phyloP scores from a whole-genome alignment of 2,329 filamentous ascomycete genomes.

The Phyllosticta capitalensis region DNA sequence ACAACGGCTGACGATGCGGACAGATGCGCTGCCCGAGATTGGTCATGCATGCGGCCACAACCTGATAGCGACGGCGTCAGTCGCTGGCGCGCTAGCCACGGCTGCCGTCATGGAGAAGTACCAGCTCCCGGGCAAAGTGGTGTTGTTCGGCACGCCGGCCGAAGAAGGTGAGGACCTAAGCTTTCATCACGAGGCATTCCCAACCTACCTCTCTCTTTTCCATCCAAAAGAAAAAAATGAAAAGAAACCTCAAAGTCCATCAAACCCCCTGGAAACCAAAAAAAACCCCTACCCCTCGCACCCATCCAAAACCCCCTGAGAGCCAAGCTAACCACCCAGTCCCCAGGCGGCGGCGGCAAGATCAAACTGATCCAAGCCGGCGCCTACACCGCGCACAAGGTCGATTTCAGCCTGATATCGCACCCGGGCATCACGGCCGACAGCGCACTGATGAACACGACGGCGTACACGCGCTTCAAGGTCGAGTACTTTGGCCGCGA shows the following conservation, averaged over 20 bases:
- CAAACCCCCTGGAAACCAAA: background rate
- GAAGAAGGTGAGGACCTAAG: conserved; percentile 25
- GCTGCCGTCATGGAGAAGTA: conserved; percentile 21
- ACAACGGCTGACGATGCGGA: background rate
- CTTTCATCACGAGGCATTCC: background rate
- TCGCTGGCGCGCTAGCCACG: conserved; percentile 31
- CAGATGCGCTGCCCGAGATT: conserved; percentile 32
- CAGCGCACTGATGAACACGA: conserved; percentile 42
- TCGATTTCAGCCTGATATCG: conserved; percentile 19
- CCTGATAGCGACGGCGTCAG: conserved; percentile 32
- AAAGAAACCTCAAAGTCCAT: background rate
- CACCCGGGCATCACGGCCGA: conserved; percentile 31
- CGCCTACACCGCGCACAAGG: conserved; percentile 27
- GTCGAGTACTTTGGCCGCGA: conserved; percentile 41
- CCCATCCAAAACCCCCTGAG: no score
- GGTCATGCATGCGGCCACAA: conserved; percentile 40
- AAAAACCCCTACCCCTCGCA: no score
- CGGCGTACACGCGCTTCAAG: conserved; percentile 41
- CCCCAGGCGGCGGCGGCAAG: conserved; percentile 37
- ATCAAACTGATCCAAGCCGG: conserved; percentile 36
- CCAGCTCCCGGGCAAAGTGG: conserved; percentile 25
- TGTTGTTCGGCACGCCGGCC: conserved; percentile 36
- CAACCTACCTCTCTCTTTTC: background rate
- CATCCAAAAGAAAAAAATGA: background rate
- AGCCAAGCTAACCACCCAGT: no score